Evolutionary conservation across 23 red algal species (phyloP).

Genomic region (Chondrus crispus): DNA sequence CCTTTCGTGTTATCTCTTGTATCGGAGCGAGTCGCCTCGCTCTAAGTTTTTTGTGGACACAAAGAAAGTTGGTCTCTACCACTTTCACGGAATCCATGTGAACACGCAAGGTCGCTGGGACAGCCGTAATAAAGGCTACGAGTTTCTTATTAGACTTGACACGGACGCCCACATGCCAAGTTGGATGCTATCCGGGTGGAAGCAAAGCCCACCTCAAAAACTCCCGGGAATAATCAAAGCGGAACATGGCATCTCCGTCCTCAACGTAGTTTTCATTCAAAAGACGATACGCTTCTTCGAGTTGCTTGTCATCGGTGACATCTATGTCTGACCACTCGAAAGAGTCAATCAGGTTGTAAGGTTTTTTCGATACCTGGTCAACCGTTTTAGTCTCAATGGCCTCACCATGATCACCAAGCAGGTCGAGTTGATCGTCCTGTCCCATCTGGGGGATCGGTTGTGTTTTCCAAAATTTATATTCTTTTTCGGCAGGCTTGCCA

Average conservation of each 20-base stretch:
- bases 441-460: constrained; percentile 70
- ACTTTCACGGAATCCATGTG: not conserved
- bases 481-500: not conserved
- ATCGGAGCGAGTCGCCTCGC: constrained; percentile 93
- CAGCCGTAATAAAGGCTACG: constrained; percentile 92
- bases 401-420: not conserved
- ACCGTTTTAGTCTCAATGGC: constrained; percentile 41
- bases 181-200: constrained; percentile 83
- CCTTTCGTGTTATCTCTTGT: constrained; percentile 92
- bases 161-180: constrained; percentile 93
- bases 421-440: not conserved
- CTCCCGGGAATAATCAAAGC: constrained; percentile 91
- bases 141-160: constrained; percentile 69
- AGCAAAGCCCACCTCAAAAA: constrained; percentile 96
- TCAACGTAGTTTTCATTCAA: constrained; percentile 97
- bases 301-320: constrained; percentile 57
- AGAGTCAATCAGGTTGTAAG: constrained; percentile 68
- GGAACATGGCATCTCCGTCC: constrained; percentile 94
- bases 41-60: constrained; percentile 96
- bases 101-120: constrained; percentile 57
- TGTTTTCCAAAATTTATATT: constrained; percentile 78
- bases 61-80: constrained; percentile 98
- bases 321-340: constrained; percentile 89
- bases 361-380: constrained; percentile 51
- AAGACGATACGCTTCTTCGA: constrained; percentile 79